Evolutionary conservation across 805 yeast species (phyloP), one percentile per base, ranked within the genome.

Genomic region (Candida silvicultrix): DNA sequence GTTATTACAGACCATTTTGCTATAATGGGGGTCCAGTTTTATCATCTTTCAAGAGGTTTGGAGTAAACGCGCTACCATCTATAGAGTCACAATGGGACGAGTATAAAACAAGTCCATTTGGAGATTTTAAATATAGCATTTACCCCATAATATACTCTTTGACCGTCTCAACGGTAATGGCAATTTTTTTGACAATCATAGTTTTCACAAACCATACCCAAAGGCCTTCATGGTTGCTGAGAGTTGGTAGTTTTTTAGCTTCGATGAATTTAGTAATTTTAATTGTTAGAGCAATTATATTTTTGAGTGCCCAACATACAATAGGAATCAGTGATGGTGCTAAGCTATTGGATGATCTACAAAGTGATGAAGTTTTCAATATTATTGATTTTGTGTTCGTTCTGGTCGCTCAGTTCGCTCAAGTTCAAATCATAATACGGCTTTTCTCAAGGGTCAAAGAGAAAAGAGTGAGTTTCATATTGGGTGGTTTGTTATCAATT

Each of bases 391-490:
- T 83, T 42, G 57, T 85, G 1, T 76, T 78, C 15, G 79, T 79
- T 8, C 58, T 81, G 12, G 54, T 83, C 6, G 68, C 83, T 22
- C 84, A 81, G 55, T 63, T 85, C 28, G 76, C 83, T 43, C 90
- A 85, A 60, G 87, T 84, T 1, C 87, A 83, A 55, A 80, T 85
- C 31, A 70, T 83, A 5, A 81, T 81, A 76, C 68, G 89, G 45
- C 60, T 84, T 25, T 85, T 85, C 54, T 75, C 78, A 45, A 69
- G 95, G 43, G 82, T 75, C 40, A 75, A 74, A 46, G 95, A 87
- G 61, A 83, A 81, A 56, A 68, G 88, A 45, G 65, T 80, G 31
- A 73, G 83, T 7, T 74, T 85, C 40, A 65, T 75, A 42, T 65
- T 77, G 19, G 95, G 95, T 1, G 65, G 77, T 0, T 48, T 71